Base-by-base conservation (phyloP, 2,329 filamentous ascomycete species). In the Fusarium transvaalense region DNA sequence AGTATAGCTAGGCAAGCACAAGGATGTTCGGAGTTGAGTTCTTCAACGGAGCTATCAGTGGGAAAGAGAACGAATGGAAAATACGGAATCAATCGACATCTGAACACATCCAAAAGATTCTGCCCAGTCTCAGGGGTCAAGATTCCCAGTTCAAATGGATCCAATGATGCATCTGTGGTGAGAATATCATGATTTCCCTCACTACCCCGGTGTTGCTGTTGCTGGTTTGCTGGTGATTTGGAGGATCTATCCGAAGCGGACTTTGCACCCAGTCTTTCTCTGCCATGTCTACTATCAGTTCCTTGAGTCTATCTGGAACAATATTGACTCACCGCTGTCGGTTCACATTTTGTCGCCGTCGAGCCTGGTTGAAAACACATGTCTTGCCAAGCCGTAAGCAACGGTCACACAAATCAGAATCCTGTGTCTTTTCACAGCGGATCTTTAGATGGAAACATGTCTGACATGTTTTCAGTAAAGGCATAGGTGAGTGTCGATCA, bases 361-460 rank as follows among this genome's bases (percentile, higher is more conserved):
- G 64, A 7, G 77, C 69, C n/a, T 66, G 71, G 5, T 73, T 69
- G 32, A 77, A 79, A 6, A 77, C 50, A 35, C 77, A 78, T 0
- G 68, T 66, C 56, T 77, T 78, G 3, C 71, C 70, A n/a, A 78
- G 66, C 13, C 77, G 68, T 19, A 78, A 46, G 31, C 76, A 79
- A 7, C 77, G 69, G 48, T 78, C 77, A 57, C 76, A 78, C 3
- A 66, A 43, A 2, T 66, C 74, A 4, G 73, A 76, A 15, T 76
- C 71, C 10, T 78, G 76, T 0, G 75, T 75, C 19, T 75, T 77
- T 6, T 74, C 68, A 52, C 77, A 78, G 3, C 75, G 70, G 10
- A 79, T 77, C 6, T 78, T 78, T 0, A 76, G 53, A 1, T 69
- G 64, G 19, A 76, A 75, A 46, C 77, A 78, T 21, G 75, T 75